A percentile compares a stretch with the other conserved stretches of the same genome.
These are phyloP conservation scores for Scheffersomyces segobiensis DNA, from an alignment of 1,139 yeast genomes.

Conservation along the genomic window DNA sequence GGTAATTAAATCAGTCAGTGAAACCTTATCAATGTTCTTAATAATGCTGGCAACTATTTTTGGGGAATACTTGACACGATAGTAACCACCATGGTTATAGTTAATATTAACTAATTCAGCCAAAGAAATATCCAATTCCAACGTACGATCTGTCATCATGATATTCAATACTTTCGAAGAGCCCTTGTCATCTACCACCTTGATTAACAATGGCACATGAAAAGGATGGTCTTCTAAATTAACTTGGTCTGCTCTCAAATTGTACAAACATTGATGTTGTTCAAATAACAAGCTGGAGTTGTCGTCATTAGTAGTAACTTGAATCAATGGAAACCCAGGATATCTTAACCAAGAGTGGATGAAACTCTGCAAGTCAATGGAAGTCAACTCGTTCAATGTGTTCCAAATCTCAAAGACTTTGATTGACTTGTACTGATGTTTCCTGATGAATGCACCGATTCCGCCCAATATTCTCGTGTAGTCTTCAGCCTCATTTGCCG, in stretches of 20 bases:
- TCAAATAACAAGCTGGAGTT: conserved; percentile 33
- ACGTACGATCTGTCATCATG: conserved; percentile 49
- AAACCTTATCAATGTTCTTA: conserved; percentile 16
- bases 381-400: conserved; percentile 27
- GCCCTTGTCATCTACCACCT: conserved; percentile 23
- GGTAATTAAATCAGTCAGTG: conserved; percentile 30
- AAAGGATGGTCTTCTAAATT: conserved; percentile 46
- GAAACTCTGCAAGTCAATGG: conserved; percentile 38
- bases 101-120: conserved; percentile 35
- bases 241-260: conserved; percentile 22
- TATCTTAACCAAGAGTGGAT: conserved; percentile 60
- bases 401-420: conserved; percentile 63
- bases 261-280: conserved; percentile 53
- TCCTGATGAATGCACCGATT: conserved; percentile 43
- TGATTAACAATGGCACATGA: conserved; percentile 55
- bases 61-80: conserved; percentile 30
- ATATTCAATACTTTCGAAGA: conserved; percentile 36
- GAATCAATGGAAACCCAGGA: conserved; percentile 59
- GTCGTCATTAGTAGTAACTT: conserved; percentile 30
- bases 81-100: conserved; percentile 48
- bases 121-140: conserved; percentile 32
- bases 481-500: conserved; percentile 16
- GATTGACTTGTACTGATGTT: conserved; percentile 37
- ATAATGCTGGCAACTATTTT: conserved; percentile 22
- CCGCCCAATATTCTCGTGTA: conserved; percentile 31